These are phyloP conservation scores for Pigoraptor vietnamica DNA, from an alignment of 78 protist genomes.

Conservation along the genomic window DNA sequence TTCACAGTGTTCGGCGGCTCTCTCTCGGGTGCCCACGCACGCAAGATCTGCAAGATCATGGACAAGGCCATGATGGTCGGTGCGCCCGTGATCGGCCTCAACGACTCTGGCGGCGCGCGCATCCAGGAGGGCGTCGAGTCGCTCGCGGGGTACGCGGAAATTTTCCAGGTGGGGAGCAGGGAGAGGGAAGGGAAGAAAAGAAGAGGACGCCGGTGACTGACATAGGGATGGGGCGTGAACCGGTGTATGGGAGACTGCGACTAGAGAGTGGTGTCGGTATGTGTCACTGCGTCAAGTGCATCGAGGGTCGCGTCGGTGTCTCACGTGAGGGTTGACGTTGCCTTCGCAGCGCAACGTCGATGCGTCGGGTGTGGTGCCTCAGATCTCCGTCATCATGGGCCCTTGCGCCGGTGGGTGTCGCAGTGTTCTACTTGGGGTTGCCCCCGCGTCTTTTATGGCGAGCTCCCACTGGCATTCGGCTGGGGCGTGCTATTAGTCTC, in stretches of 20 bases:
- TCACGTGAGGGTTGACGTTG: too few relatives aligned
- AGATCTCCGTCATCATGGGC: constrained; percentile 92
- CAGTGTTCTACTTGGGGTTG: too few relatives aligned
- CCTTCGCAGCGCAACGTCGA: constrained; percentile 82
- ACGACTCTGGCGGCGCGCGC: constrained; percentile 96
- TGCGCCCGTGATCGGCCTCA: constrained; percentile 95
- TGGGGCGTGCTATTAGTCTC: too few relatives aligned
- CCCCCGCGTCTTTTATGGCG: too few relatives aligned
- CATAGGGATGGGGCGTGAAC: too few relatives aligned
- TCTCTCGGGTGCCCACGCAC: constrained; percentile 90
- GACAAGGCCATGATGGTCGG: constrained; percentile 93
- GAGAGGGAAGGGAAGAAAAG: too few relatives aligned
- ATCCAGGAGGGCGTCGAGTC: constrained; percentile 92
- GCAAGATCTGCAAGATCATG: constrained; percentile 97
- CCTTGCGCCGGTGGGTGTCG: too few relatives aligned
- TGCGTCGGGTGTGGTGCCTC: constrained; percentile 95
- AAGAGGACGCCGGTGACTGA: too few relatives aligned
- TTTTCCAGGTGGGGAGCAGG: constrained; percentile 35
- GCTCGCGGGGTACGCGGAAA: constrained; percentile 93
- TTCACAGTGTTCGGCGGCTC: constrained; percentile 97
- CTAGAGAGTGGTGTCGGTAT: not conserved
- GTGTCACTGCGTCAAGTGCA: constrained; percentile 27
- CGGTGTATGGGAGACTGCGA: too few relatives aligned
- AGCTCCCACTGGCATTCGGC: too few relatives aligned
- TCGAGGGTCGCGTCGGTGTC: too few relatives aligned